Conservation (phyloP, 352 stramenopile species). For the Phytophthora brassicae region DNA sequence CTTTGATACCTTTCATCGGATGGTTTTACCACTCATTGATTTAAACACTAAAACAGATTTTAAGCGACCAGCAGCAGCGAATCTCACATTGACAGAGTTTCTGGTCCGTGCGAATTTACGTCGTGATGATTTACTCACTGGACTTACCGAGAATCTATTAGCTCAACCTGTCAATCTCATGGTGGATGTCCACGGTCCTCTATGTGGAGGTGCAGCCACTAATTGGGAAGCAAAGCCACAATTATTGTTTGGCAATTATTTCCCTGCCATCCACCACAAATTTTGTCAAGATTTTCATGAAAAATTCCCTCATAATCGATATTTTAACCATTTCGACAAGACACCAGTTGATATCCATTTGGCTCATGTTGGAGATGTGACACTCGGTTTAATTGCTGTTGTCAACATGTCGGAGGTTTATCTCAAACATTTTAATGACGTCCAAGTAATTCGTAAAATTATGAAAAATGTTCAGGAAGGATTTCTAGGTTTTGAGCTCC, state of each 20-base stretch:
- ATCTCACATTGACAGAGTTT: constrained; percentile 14
- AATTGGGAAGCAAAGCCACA: constrained; percentile 23
- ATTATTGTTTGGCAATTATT: constrained; percentile 27
- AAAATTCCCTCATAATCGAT: constrained; percentile 22
- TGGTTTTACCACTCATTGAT: constrained; percentile 16
- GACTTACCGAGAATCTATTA: constrained; percentile 10
- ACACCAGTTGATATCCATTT: constrained; percentile 25
- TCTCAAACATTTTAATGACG: constrained; percentile 37
- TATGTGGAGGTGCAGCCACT: constrained; percentile 17
- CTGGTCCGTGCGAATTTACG: constrained; percentile 23
- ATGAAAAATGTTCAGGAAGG: constrained; percentile 43
- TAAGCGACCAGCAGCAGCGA: constrained; percentile 5
- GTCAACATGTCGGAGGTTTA: constrained; percentile 33
- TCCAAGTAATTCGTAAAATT: constrained; percentile 35
- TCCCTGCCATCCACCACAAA: constrained; percentile 25
- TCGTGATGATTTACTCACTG: constrained; percentile 8
- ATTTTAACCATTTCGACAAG: constrained; percentile 15
- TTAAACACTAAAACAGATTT: constrained; percentile 7
- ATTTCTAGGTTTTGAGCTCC: constrained; percentile 21
- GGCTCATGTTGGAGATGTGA: constrained; percentile 23
- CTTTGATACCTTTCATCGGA: constrained; percentile 22
- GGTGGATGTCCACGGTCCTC: constrained; percentile 32
- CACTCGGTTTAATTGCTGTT: constrained; percentile 26
- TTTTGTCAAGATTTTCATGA: constrained; percentile 29
- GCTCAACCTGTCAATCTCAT: constrained; percentile 30